phyloP scores from a whole-genome alignment of 257 asterid genomes.

The Solanum piurae region DNA sequence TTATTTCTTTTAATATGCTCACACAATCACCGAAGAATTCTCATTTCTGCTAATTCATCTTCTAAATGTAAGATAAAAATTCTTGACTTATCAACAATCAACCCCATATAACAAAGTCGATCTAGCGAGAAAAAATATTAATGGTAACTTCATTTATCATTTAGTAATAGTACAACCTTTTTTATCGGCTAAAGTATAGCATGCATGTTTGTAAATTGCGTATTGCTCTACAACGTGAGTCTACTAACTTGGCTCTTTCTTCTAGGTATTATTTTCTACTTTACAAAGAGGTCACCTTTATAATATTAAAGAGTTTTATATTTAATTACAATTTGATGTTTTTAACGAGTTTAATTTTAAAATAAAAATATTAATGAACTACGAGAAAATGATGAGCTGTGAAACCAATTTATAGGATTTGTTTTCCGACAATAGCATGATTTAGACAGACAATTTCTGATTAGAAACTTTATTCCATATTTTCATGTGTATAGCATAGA shows the following conservation, averaged over 20 bases:
- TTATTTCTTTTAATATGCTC: too few relatives aligned
- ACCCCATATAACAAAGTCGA: background rate
- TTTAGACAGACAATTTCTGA: constrained; percentile 14
- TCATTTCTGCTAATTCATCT: background rate
- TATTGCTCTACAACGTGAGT: background rate
- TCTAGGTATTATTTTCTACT: background rate
- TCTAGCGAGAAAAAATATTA: background rate
- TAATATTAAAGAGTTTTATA: background rate
- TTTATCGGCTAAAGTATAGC: background rate
- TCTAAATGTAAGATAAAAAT: background rate
- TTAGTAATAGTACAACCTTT: background rate
- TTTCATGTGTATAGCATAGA: constrained; percentile 3
- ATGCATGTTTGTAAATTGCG: background rate
- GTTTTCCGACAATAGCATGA: constrained; percentile 12
- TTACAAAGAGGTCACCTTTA: background rate
- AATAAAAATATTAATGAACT: background rate
- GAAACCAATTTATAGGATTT: background rate
- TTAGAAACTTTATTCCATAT: constrained; percentile 4
- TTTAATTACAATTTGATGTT: background rate
- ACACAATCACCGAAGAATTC: background rate
- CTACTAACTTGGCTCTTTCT: background rate
- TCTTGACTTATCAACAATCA: background rate
- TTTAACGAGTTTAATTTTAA: background rate
- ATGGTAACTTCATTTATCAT: background rate
- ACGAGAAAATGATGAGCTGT: background rate